Conservation (phyloP, 371 early-diverging fungal genomes). For the Blakeslea trispora region DNA sequence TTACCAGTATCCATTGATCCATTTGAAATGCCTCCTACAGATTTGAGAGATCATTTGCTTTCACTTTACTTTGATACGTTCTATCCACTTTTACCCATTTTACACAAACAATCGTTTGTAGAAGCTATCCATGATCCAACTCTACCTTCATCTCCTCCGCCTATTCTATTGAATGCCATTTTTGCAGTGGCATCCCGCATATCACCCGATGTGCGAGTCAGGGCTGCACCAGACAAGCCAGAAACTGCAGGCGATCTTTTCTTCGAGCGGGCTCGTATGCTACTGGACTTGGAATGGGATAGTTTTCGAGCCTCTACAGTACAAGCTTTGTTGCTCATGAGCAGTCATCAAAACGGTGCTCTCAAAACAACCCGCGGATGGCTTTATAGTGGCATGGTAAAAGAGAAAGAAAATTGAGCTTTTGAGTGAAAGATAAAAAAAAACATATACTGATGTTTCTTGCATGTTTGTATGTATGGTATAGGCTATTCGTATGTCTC, state of each 20-base stretch:
- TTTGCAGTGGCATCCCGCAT: conserved; percentile 50
- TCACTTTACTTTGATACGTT: conserved; percentile 67
- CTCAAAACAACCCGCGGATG: conserved; percentile 48
- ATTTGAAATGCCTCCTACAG: conserved; percentile 59
- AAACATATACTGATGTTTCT: neutral
- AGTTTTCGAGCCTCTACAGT: conserved; percentile 43
- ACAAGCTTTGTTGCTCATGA: conserved; percentile 44
- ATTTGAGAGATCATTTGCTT: conserved; percentile 64
- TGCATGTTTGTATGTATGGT: neutral
- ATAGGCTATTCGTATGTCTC: conserved; percentile 63
- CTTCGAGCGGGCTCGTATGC: conserved; percentile 45
- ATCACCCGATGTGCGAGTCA: conserved; percentile 42
- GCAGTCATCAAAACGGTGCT: conserved; percentile 53
- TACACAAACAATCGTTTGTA: conserved; percentile 71
- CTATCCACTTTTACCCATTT: conserved; percentile 67
- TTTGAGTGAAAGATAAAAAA: no score
- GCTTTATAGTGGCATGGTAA: conserved; percentile 55
- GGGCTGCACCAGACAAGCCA: conserved; percentile 31
- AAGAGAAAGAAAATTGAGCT: neutral
- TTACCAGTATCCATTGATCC: conserved; percentile 31
- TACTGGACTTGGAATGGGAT: conserved; percentile 49
- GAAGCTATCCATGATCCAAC: conserved; percentile 27
- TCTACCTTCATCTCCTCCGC: conserved; percentile 36
- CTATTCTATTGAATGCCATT: conserved; percentile 55
- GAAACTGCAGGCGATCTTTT: conserved; percentile 52